A percentile compares a stretch with the other conserved stretches of the same genome.
Conservation (phyloP, 1,139 yeast species). For the Kodamaea sp. region DNA sequence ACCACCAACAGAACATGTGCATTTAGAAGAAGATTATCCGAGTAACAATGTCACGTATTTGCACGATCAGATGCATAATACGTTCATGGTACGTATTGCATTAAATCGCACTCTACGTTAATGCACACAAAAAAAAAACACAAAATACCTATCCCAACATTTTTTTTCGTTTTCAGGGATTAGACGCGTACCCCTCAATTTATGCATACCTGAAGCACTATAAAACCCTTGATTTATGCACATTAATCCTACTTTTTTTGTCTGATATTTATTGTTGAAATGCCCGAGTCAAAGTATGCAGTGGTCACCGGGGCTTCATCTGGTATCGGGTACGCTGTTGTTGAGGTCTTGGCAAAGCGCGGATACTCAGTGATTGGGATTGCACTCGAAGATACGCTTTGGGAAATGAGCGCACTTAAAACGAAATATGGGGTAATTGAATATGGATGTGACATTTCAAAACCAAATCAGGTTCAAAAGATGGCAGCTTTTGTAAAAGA, state of each 20-base stretch:
- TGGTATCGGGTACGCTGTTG: slow-evolving; percentile 36
- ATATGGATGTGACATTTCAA: slow-evolving; percentile 32
- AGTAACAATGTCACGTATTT: slow-evolving; percentile 17
- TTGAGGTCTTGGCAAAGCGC: slow-evolving; percentile 23
- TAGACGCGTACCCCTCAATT: too few species aligned
- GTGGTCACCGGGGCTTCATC: slow-evolving; percentile 40
- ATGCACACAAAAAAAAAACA: too few species aligned
- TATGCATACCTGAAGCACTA: too few species aligned
- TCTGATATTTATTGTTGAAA: too few species aligned
- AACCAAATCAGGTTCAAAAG: slow-evolving; percentile 23
- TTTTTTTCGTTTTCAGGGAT: too few species aligned
- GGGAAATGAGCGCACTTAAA: slow-evolving; percentile 26
- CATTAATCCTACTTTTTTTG: too few species aligned
- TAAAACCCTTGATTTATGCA: too few species aligned
- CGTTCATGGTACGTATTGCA: slow-evolving; percentile 19
- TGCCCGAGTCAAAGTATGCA: slow-evolving; percentile 20
- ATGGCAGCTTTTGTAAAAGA: slow-evolving; percentile 20
- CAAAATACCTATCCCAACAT: too few species aligned
- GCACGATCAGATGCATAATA: slow-evolving; percentile 18
- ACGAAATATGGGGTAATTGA: slow-evolving; percentile 28
- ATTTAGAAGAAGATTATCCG: too few species aligned
- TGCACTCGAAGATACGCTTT: slow-evolving; percentile 23
- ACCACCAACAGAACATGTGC: slow-evolving; percentile 13
- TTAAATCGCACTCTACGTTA: background rate
- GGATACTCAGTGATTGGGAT: slow-evolving; percentile 38